Evolutionary conservation across 495 filamentous ascomycete genomes (phyloP).

Genomic region (Penicillium atrosanguineum): DNA sequence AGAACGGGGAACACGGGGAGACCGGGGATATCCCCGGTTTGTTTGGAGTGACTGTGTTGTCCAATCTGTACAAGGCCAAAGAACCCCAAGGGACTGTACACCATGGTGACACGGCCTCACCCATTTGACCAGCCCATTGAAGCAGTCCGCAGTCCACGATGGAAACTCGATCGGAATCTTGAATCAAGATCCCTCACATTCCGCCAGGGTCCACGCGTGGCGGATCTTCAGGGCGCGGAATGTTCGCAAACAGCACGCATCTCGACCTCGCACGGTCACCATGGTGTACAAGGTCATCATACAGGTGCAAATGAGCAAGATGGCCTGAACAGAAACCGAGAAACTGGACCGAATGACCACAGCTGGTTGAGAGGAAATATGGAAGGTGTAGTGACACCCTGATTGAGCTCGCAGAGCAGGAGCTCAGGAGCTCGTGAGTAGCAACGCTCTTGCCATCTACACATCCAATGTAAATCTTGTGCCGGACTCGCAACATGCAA

Average conservation of each 20-base stretch:
- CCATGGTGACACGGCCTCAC: background rate
- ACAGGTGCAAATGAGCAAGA: background rate
- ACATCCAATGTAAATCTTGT: background rate
- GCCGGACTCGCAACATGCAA: background rate
- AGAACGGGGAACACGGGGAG: too few relatives aligned
- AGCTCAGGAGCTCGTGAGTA: background rate
- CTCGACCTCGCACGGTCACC: slow-evolving; percentile 2
- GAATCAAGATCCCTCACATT: slow-evolving; percentile 6
- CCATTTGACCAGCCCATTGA: background rate
- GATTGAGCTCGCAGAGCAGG: background rate
- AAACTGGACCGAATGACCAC: background rate
- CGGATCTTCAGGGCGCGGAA: slow-evolving; percentile 1
- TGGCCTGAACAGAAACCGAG: too few relatives aligned
- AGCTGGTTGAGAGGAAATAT: too few relatives aligned
- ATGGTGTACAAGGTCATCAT: background rate
- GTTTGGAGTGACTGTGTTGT: background rate
- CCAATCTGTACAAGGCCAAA: background rate
- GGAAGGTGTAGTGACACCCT: background rate
- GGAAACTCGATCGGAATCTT: background rate
- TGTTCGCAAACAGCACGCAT: slow-evolving; percentile 14
- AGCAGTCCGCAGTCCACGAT: background rate
- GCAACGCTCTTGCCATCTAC: slow-evolving; percentile 4
- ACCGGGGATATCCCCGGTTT: background rate
- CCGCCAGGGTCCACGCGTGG: slow-evolving; percentile 7
- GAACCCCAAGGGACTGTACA: background rate